Percentiles rank a stretch among this genome's conserved stretches.
These are phyloP conservation scores for Chlorella ohadii DNA, from an alignment of 139 green algal species.

Conservation along the genomic window DNA sequence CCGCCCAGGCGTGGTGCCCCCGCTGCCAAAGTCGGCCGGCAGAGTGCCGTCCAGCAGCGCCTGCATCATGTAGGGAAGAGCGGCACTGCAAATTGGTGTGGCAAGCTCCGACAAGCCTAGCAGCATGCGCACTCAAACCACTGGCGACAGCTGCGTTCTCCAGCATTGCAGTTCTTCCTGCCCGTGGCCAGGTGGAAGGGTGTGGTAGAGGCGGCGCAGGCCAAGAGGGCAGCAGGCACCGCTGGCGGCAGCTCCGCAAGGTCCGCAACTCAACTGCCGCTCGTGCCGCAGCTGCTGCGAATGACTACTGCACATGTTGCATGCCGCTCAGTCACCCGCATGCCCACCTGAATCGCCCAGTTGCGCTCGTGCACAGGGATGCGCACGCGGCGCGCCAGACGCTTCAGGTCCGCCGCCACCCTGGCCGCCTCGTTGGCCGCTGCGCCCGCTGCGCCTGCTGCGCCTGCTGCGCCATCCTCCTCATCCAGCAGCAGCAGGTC, in stretches of 20 bases:
- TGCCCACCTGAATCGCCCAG: slow-evolving; percentile 1
- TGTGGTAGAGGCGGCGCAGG: slow-evolving; percentile 24
- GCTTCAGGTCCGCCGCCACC: background rate
- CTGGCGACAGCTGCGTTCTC: too few relatives aligned
- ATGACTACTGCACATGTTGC: too few relatives aligned
- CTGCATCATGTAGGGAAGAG: background rate
- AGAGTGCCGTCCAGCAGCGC: slow-evolving; percentile 8
- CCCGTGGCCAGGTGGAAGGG: slow-evolving; percentile 47
- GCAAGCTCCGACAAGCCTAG: too few relatives aligned
- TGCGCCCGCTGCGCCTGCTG: background rate
- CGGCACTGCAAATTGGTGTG: too few relatives aligned
- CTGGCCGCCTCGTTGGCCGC: background rate
- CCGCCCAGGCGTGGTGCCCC: background rate
- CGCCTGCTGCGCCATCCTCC: background rate
- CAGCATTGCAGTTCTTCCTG: too few relatives aligned
- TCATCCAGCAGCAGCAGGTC: slow-evolving; percentile 14
- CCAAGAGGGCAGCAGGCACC: background rate
- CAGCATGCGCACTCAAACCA: too few relatives aligned
- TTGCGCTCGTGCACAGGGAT: slow-evolving; percentile 1
- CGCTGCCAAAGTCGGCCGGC: background rate
- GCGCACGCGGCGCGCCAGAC: slow-evolving; percentile 9
- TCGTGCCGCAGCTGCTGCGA: background rate
- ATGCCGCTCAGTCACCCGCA: too few relatives aligned
- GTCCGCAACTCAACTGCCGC: background rate
- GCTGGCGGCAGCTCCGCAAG: background rate